phyloP scores from a whole-genome alignment of 208 protist genomes.

The Strigomonas oncopelti region DNA sequence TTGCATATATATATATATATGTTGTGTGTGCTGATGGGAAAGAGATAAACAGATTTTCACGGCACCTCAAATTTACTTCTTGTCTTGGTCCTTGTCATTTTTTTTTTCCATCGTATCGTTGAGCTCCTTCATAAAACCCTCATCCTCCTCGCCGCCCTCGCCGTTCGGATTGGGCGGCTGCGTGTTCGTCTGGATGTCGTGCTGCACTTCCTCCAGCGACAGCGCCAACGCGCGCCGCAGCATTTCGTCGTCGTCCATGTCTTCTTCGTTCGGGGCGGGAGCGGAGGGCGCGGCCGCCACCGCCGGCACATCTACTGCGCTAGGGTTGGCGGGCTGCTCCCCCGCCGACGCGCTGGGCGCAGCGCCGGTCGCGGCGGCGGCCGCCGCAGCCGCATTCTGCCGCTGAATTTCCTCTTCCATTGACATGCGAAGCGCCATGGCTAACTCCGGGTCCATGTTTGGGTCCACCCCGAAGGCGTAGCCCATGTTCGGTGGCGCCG shows the following conservation, averaged over 20 bases:
- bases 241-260: constrained; percentile 86
- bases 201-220: constrained; percentile 61
- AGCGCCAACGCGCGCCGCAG: constrained; percentile 72
- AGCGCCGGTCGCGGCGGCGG: constrained; percentile 9
- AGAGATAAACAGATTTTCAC: no score
- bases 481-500: constrained; percentile 11
- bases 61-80: neutral
- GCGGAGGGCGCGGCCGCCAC: neutral
- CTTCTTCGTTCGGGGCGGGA: constrained; percentile 1
- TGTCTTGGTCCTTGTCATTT: constrained; percentile 21
- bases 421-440: constrained; percentile 92
- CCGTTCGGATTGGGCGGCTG: neutral
- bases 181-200: constrained; percentile 1
- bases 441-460: constrained; percentile 91
- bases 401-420: constrained; percentile 93
- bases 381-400: constrained; percentile 62
- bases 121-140: constrained; percentile 28
- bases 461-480: constrained; percentile 87
- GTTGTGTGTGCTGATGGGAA: no score
- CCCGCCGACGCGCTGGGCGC: neutral
- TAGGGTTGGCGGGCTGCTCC: neutral
- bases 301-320: constrained; percentile 13
- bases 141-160: constrained; percentile 31
- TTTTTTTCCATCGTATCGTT: constrained; percentile 41
- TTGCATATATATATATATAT: neutral